Evolutionary conservation across 345 rosid species (phyloP), one percentile per base, ranked within the genome.

Genomic region (Aquilaria yunnanensis): DNA sequence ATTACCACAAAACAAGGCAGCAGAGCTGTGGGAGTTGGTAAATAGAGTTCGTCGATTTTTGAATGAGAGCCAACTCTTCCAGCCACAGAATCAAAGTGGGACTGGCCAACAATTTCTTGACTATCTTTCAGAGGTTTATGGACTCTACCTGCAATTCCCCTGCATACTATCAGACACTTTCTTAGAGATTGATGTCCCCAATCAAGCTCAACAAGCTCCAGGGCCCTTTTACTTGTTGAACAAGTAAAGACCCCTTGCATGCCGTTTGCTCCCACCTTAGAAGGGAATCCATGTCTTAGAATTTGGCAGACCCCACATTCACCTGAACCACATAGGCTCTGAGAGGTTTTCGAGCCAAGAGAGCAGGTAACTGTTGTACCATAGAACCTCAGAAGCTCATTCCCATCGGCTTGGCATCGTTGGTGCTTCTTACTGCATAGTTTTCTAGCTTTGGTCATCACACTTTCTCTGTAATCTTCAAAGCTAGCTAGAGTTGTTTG

Each of bases 321-420:
- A 10, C 72, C 70, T 23, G 64, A 66, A 33, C 63, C 45, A 68
- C 96, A 91, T 0, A 80, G 77, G 53, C 74, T 72, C 30, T 76
- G 78, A 45, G 81, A 74, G 14, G 55, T 65, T 48, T 67, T 51
- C 11, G 31, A 34, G n/a, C 87, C 88, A 0, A 88, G 81, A 4
- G 79, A 46, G 60, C 97, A 90, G 7, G 81, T 60, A 23, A 80
- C 59, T 5, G 61, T 66, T 5, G 90, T 75, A 33, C 85, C 84
- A 51, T 83, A 70, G 70, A 88, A 90, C 33, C 90, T 81, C 54
- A 85, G 72, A 6, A 87, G 77, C 78, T 82, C 92, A 45, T 87
- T 90, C 12, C 96, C 97, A 64, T 88, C 97, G 0, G 92, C 97
- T 47, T 78, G 55, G 67, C 86, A 82, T 0, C 97, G 91, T 12